Base-by-base conservation (phyloP, 2,329 filamentous ascomycete genomes). In the Penicillium occitanis region DNA sequence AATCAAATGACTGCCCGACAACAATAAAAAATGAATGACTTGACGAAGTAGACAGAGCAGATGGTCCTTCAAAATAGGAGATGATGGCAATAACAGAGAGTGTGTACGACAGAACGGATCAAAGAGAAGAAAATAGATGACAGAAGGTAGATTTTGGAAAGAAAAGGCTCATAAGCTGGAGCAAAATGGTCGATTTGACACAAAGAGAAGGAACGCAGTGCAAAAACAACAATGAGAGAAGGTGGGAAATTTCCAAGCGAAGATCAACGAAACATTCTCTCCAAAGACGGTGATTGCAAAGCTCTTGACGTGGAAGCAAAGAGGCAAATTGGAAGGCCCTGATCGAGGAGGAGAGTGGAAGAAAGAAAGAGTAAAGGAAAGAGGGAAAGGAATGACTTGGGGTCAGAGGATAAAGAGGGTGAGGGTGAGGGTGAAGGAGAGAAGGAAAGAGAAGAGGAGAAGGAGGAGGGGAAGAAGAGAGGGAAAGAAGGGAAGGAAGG, bases 21-120 rank as follows among this genome's bases (percentile, higher is more conserved):
- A 65, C 57, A 44, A 33, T 46, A 65, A 63, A 58, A 42, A 61
- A 61, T 63, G 53, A 66, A 48, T 33, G 59, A 50, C 42, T 33
- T 59, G 61, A 51, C 42, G 35, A 58, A 33, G 28, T 59, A 66
- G 59, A 63, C 61, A 62, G 46, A 44, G 65, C 51, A 66, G 60
- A 66, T 66, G 42, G 33, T 64, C 62, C 60, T 63, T 66, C 60
- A 60, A 63, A 63, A 60, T 66, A 63, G 62, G 37, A 42, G 63
- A 65, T 65, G 63, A 60, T 65, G 55, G 14, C 55, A 65, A 66
- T 66, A 63, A 59, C 61, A 59, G 65, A 63, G 42, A 22, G 65
- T 46, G 55, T 63, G 42, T 66, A 66, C 61, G 61, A 35, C 42
- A 25, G 61, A 67, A 57, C 42, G 53, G 51, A 42, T 55, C 46